These are phyloP conservation scores for Puccinia polysora DNA, from an alignment of 1,284 basidiomycete genomes.

Conservation along the genomic window DNA sequence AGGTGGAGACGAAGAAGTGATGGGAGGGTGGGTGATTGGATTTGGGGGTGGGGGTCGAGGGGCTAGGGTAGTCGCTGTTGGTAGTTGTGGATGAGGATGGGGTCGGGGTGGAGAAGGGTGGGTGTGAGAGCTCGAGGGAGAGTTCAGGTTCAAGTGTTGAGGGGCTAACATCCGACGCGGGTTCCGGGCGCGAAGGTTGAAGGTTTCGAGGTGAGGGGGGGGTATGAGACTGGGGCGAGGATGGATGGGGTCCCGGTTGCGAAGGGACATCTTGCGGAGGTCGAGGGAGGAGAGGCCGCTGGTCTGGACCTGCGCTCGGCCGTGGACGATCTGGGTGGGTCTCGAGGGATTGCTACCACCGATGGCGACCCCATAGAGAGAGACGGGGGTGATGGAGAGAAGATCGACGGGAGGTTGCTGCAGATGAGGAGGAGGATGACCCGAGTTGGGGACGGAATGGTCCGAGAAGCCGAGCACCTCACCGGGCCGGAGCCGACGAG, in stretches of 20 bases:
- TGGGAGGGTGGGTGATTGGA: neutral
- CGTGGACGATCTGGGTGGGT: neutral
- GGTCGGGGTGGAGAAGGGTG: neutral
- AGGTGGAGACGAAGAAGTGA: neutral
- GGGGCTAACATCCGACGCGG: constrained; percentile 12
- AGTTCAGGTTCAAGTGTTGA: neutral
- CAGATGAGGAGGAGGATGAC: neutral
- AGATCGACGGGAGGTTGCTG: neutral
- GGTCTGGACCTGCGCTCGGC: constrained; percentile 14
- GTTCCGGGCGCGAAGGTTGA: constrained; percentile 11
- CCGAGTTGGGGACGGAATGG: neutral
- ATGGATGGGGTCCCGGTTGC: neutral
- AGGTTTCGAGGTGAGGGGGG: neutral
- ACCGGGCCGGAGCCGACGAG: constrained; percentile 5
- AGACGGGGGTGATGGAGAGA: constrained; percentile 20
- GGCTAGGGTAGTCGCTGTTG: neutral
- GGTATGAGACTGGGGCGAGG: neutral
- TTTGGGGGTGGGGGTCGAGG: neutral
- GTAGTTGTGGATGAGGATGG: constrained; percentile 3
- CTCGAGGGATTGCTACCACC: constrained; percentile 8
- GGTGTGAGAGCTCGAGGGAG: neutral
- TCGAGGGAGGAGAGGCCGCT: constrained; percentile 14
- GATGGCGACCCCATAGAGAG: constrained; percentile 23
- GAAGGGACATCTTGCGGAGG: constrained; percentile 15
- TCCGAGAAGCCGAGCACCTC: constrained; percentile 6